Conservation (phyloP, 2,329 filamentous ascomycete species). For the Knufia fluminis region DNA sequence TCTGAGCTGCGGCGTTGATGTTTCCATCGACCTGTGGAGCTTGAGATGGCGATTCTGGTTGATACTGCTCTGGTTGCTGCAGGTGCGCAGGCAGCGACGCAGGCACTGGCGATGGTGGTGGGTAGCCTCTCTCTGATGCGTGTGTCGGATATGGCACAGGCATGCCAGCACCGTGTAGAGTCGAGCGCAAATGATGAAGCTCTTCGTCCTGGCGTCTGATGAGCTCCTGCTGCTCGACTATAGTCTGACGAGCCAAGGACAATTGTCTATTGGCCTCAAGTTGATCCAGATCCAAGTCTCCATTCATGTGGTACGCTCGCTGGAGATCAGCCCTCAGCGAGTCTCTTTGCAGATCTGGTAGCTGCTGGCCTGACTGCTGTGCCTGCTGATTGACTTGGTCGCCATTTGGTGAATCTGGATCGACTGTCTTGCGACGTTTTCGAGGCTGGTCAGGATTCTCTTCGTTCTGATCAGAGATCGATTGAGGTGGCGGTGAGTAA, state of each 20-base stretch:
- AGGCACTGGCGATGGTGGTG: not conserved
- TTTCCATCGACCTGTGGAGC: constrained; percentile 2
- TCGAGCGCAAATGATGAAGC: not conserved
- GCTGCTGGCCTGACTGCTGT: not conserved
- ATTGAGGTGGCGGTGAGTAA: constrained; percentile 7
- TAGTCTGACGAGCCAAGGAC: constrained; percentile 9
- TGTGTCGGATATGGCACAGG: not conserved
- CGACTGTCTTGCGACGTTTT: constrained; percentile 10
- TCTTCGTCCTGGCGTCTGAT: constrained; percentile 7
- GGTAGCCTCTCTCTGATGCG: constrained; percentile 2
- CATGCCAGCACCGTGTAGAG: not conserved
- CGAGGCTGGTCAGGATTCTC: constrained; percentile 5
- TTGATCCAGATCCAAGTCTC: not conserved
- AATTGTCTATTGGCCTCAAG: constrained; percentile 5
- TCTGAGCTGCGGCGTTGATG: not conserved
- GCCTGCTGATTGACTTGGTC: not conserved
- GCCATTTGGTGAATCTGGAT: constrained; percentile 6
- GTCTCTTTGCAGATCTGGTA: constrained; percentile 1
- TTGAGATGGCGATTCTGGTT: not conserved
- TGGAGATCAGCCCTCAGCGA: constrained; percentile 4
- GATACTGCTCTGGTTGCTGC: not conserved
- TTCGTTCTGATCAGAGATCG: constrained; percentile 3
- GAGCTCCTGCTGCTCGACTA: constrained; percentile 13
- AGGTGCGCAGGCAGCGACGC: constrained; percentile 1
- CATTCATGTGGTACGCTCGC: constrained; percentile 6